phyloP scores from a whole-genome alignment of 805 yeast species.

The Candida ovalis region DNA sequence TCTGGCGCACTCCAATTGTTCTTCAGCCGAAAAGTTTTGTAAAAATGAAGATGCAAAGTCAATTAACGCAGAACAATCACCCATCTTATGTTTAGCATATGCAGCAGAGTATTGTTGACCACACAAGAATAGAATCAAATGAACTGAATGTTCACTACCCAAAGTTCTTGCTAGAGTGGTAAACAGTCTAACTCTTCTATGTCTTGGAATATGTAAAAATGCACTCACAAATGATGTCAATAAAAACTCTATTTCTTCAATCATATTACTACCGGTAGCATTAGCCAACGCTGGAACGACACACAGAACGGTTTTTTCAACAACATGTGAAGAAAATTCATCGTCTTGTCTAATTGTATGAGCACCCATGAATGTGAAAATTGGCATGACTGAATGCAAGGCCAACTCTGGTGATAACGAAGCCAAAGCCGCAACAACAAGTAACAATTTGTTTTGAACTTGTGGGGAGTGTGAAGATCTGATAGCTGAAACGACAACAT shows the following conservation, averaged over 20 bases:
- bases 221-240: constrained; percentile 91
- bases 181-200: constrained; percentile 84
- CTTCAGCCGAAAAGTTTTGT: constrained; percentile 61
- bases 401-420: constrained; percentile 86
- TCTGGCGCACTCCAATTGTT: constrained; percentile 56
- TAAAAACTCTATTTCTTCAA: constrained; percentile 75
- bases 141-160: constrained; percentile 63
- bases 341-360: constrained; percentile 96
- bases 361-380: constrained; percentile 98
- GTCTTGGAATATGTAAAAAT: constrained; percentile 92
- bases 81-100: constrained; percentile 49
- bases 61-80: constrained; percentile 62
- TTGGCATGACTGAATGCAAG: constrained; percentile 97
- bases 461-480: constrained; percentile 89
- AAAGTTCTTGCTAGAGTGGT: constrained; percentile 73
- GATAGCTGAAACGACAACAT: constrained; percentile 84
- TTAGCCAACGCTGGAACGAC: constrained; percentile 86
- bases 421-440: constrained; percentile 86
- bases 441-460: constrained; percentile 81
- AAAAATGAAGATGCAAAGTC: constrained; percentile 73
- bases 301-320: constrained; percentile 83
- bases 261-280: constrained; percentile 39
- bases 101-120: constrained; percentile 72
- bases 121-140: constrained; percentile 69
- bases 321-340: constrained; percentile 87